Evolutionary conservation across 2,329 filamentous ascomycete species (phyloP), one percentile per base, ranked within the genome.

Genomic region (Cladophialophora bantiana): DNA sequence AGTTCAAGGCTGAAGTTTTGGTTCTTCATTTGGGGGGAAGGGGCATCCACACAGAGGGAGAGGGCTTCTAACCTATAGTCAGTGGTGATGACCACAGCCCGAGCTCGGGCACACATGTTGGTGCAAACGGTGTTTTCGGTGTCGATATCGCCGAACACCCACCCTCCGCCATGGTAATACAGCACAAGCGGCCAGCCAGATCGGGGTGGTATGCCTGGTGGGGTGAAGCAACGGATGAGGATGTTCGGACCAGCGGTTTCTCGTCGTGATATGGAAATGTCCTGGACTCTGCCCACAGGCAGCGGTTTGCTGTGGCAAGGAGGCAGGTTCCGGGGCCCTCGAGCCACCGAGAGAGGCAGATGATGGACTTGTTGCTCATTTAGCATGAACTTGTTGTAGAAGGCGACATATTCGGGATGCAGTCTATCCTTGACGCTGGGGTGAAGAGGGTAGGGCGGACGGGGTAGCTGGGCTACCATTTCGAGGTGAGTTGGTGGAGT

Each of bases 151-250:
- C 85, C 85, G 35, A 87, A 71, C 2, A 87, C 85, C 84, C 85
- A 88, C 3, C 85, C 86, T 0, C 85, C 85, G 4, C 85, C 86
- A 70, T 88, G 86, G 71, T 82, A 85, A 73, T 86, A 88, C 3
- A 88, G 70, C 73, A 84, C 81, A 7, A 83, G 80, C 1, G 85
- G 85, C 85, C 85, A 88, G 32, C 86, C 85, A 0, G 69, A 57
- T 7, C 34, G 52, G 5, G 69, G 67, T 18, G 70, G 57, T 4
- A 77, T 68, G 0, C 82, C 83, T 4, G 75, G 72, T 0, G 86
- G 85, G 1, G 81, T 85, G 69, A 87, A 88, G 38, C 78, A 81
- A 15, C 85, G 79, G 13, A 86, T 72, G 1, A 69, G 70, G n/a
- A 87, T 74, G 20, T 82, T 76, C 0, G 83, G 83, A 0, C 84